These are phyloP conservation scores for Phytophthora podocarpi DNA, from an alignment of 352 stramenopile species.

Conservation along the genomic window DNA sequence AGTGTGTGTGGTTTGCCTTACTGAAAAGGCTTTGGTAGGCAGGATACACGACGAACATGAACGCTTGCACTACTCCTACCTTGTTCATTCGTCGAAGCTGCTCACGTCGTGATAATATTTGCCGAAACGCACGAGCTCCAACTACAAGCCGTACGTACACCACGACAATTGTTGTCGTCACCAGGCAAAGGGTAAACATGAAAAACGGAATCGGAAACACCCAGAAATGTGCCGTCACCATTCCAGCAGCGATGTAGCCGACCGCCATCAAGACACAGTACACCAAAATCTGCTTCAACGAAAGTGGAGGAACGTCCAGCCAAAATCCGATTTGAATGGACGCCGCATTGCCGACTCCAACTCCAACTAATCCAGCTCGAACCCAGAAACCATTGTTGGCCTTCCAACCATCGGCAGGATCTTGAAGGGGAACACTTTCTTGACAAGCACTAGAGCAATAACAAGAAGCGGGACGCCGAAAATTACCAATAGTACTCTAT, in stretches of 20 bases:
- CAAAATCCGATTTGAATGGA: conserved; percentile 16
- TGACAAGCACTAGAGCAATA: conserved; percentile 21
- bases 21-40: conserved; percentile 24
- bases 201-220: conserved; percentile 32
- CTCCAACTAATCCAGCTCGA: conserved; percentile 11
- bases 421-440: conserved; percentile 28
- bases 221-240: conserved; percentile 16
- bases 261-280: conserved; percentile 10
- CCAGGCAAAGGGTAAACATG: conserved; percentile 10
- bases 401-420: conserved; percentile 18
- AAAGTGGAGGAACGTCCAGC: conserved; percentile 17
- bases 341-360: conserved; percentile 11
- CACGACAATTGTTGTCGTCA: conserved; percentile 11
- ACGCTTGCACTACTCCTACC: conserved; percentile 4
- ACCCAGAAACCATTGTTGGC: conserved; percentile 31
- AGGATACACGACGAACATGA: conserved; percentile 26
- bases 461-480: conserved; percentile 11
- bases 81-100: conserved; percentile 6
- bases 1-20: not conserved
- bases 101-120: not conserved
- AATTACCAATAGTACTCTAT: conserved; percentile 14
- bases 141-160: conserved; percentile 15
- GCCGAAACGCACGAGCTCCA: conserved; percentile 3
- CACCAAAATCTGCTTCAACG: conserved; percentile 6
- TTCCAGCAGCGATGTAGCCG: conserved; percentile 15